Evolutionary conservation across 2,329 filamentous ascomycete genomes (phyloP).

Genomic region (Aureobasidium sp.): DNA sequence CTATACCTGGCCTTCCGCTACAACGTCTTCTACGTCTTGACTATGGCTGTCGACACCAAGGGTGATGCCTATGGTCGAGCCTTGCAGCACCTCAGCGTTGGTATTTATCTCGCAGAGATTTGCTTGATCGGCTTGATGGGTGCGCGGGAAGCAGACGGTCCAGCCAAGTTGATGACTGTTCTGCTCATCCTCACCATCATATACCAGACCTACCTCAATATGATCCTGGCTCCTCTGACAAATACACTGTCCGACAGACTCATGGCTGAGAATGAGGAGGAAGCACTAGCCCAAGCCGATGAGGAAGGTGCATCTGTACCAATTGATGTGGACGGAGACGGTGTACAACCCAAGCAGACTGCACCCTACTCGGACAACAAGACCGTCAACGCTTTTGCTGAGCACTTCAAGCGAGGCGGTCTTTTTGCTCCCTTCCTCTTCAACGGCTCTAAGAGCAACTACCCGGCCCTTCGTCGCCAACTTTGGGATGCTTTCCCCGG

Average conservation of each 20-base stretch:
- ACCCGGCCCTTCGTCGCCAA: not conserved
- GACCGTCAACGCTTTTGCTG: not conserved
- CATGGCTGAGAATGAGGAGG: slow-evolving; percentile 10
- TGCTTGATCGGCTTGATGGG: slow-evolving; percentile 40
- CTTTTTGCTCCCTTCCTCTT: not conserved
- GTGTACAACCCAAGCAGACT: slow-evolving; percentile 6
- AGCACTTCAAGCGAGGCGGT: slow-evolving; percentile 11
- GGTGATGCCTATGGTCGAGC: slow-evolving; percentile 36
- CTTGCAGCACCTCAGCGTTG: slow-evolving; percentile 36
- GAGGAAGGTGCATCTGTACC: slow-evolving; percentile 17
- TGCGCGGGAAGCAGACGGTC: slow-evolving; percentile 32
- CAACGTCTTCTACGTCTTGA: slow-evolving; percentile 41
- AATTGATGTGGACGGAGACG: slow-evolving; percentile 19
- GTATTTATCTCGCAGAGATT: slow-evolving; percentile 38
- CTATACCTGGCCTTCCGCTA: slow-evolving; percentile 41
- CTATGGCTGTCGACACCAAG: slow-evolving; percentile 36
- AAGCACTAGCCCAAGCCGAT: slow-evolving; percentile 19
- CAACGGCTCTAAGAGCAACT: slow-evolving; percentile 11
- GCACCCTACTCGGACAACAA: slow-evolving; percentile 10
- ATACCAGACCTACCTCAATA: slow-evolving; percentile 32
- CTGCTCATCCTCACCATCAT: slow-evolving; percentile 33
- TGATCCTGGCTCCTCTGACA: slow-evolving; percentile 26
- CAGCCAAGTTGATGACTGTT: slow-evolving; percentile 34
- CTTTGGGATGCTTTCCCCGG: slow-evolving; percentile 17
- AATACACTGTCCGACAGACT: slow-evolving; percentile 24